phyloP scores from a whole-genome alignment of 805 yeast genomes.

The Blastobotrys peoriensis region DNA sequence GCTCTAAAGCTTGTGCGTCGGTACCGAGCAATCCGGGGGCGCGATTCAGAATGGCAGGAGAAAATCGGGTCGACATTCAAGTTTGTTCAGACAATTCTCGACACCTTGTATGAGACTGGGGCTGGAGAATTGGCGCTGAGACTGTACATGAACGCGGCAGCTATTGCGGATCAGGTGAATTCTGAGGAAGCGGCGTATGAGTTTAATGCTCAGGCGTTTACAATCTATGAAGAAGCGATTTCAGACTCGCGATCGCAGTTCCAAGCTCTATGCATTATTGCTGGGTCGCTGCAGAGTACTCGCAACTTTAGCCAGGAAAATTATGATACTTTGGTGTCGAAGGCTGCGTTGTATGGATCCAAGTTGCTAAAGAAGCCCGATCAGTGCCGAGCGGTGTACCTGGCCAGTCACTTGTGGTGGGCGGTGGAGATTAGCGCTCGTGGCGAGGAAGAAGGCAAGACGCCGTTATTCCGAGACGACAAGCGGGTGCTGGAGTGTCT shows the following conservation, averaged over 20 bases:
- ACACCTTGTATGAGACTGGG: constrained; percentile 48
- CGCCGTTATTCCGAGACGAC: constrained; percentile 39
- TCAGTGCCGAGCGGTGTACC: constrained; percentile 85
- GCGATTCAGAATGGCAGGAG: constrained; percentile 22
- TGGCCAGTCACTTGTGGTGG: constrained; percentile 94
- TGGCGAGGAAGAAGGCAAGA: constrained; percentile 41
- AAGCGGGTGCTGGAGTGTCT: constrained; percentile 86
- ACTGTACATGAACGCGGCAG: constrained; percentile 58
- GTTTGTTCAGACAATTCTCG: constrained; percentile 60
- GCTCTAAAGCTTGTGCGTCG: constrained; percentile 56
- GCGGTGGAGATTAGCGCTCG: constrained; percentile 55
- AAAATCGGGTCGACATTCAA: constrained; percentile 55
- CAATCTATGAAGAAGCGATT: constrained; percentile 67
- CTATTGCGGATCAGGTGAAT: constrained; percentile 70
- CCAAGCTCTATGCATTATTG: constrained; percentile 45
- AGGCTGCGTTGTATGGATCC: constrained; percentile 81
- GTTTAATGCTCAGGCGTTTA: constrained; percentile 80
- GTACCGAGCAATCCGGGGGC: constrained; percentile 26
- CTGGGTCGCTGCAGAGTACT: constrained; percentile 47
- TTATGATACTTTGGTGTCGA: constrained; percentile 76
- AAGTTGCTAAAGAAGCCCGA: constrained; percentile 86
- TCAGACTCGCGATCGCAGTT: constrained; percentile 50
- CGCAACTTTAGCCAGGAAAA: constrained; percentile 54
- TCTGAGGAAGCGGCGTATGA: constrained; percentile 76
- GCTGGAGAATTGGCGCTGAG: constrained; percentile 34